phyloP scores from a whole-genome alignment of 1,284 basidiomycete genomes.

The Naganishia sp. region DNA sequence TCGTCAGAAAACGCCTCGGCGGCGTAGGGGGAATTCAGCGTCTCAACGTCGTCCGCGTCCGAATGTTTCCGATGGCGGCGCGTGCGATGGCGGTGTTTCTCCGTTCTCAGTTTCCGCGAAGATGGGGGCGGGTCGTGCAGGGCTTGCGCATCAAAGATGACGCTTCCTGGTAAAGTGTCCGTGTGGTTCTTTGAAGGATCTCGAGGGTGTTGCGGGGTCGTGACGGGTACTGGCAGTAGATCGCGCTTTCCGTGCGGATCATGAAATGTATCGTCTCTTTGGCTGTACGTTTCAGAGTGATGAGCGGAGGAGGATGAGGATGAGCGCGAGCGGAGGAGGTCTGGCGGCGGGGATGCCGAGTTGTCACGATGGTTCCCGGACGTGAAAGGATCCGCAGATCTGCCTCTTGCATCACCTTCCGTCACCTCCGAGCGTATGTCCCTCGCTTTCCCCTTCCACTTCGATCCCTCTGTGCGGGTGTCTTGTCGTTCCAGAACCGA shows the following conservation, averaged over 20 bases:
- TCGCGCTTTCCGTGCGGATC: not conserved
- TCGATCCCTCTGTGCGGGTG: not conserved
- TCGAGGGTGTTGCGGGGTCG: not conserved
- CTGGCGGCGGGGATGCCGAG: slow-evolving; percentile 1
- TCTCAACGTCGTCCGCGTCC: not conserved
- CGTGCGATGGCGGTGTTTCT: slow-evolving; percentile 33
- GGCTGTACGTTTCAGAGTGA: no score
- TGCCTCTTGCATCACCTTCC: no score
- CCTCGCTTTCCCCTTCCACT: slow-evolving; percentile 3
- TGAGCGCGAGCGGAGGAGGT: not conserved
- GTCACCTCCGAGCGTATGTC: not conserved
- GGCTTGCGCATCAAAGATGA: slow-evolving; percentile 5
- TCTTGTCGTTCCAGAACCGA: slow-evolving; percentile 20
- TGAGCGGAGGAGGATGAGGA: not conserved
- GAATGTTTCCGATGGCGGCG: slow-evolving; percentile 43
- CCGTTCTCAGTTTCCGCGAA: slow-evolving; percentile 43
- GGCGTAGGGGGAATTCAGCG: not conserved
- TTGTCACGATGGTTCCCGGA: no score
- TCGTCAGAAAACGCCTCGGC: slow-evolving; percentile 54
- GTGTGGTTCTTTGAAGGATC: not conserved
- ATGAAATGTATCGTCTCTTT: no score
- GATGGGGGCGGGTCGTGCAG: not conserved
- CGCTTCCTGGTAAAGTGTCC: not conserved
- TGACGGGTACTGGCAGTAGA: slow-evolving; percentile 27
- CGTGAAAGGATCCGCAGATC: not conserved